A percentile compares a stretch with the other conserved stretches of the same genome.
These are phyloP conservation scores for Daldinia sp. DNA, from an alignment of 2,329 filamentous ascomycete genomes.

Conservation along the genomic window DNA sequence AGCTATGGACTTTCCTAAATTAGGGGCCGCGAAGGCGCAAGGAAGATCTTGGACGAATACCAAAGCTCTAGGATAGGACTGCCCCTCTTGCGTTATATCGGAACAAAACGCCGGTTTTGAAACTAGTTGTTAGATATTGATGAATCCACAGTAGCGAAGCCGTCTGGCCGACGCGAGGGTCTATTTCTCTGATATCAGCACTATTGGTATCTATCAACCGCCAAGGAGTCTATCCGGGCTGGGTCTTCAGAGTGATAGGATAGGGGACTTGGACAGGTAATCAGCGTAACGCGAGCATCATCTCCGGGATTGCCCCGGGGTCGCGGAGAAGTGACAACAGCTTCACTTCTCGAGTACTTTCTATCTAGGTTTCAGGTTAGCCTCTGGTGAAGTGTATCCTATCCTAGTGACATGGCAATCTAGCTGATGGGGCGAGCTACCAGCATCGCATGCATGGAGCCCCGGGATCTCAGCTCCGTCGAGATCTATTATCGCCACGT, in stretches of 20 bases:
- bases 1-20: not conserved
- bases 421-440: not conserved
- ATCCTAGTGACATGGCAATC: not conserved
- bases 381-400: not conserved
- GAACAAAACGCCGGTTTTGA: not conserved
- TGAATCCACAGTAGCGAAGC: not conserved
- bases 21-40: not conserved
- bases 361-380: not conserved
- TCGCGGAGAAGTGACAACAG: conserved; percentile 2
- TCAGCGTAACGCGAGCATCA: conserved; percentile 1
- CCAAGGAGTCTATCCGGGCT: not conserved
- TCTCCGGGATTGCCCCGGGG: conserved; percentile 1
- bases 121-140: not conserved
- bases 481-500: conserved; percentile 12
- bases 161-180: not conserved
- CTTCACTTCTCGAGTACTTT: conserved; percentile 5
- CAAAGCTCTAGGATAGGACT: not conserved
- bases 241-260: conserved; percentile 7
- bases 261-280: not conserved
- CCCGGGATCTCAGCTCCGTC: conserved; percentile 1
- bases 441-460: conserved; percentile 3
- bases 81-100: not conserved
- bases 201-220: conserved; percentile 6
- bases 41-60: not conserved
- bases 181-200: not conserved